phyloP scores from a whole-genome alignment of 1,139 yeast genomes.

The Protomyces inouyei region DNA sequence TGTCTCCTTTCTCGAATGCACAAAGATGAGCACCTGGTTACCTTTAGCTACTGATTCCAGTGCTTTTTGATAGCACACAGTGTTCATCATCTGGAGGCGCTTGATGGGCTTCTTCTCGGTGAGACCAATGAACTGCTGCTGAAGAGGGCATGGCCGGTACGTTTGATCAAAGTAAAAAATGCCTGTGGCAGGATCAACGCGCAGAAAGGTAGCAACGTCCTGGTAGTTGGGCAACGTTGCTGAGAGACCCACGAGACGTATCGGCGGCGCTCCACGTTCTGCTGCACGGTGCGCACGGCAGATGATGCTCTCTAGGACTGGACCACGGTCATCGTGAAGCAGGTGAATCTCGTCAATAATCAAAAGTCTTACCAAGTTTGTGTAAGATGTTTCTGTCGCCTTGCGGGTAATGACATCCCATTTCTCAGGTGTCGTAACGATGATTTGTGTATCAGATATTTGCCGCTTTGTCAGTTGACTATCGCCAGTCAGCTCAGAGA shows the following conservation, averaged over 20 bases:
- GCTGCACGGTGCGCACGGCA: slow-evolving; percentile 60
- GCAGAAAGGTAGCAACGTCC: slow-evolving; percentile 79
- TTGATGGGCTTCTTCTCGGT: slow-evolving; percentile 81
- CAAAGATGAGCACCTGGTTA: slow-evolving; percentile 81
- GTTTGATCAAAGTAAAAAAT: slow-evolving; percentile 75
- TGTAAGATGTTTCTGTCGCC: slow-evolving; percentile 57
- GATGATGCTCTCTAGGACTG: slow-evolving; percentile 83
- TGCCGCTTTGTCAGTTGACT: slow-evolving; percentile 72
- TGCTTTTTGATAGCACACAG: slow-evolving; percentile 81
- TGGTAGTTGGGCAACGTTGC: slow-evolving; percentile 89
- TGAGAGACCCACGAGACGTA: slow-evolving; percentile 78
- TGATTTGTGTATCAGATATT: slow-evolving; percentile 69
- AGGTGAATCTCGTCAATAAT: slow-evolving; percentile 92
- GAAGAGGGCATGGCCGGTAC: slow-evolving; percentile 87
- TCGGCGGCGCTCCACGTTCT: slow-evolving; percentile 46
- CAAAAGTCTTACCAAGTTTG: slow-evolving; percentile 61
- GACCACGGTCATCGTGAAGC: slow-evolving; percentile 92
- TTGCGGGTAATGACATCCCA: slow-evolving; percentile 96
- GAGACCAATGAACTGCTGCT: slow-evolving; percentile 81
- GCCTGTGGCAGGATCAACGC: slow-evolving; percentile 57
- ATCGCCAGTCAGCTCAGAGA: slow-evolving; percentile 89
- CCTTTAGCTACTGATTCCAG: slow-evolving; percentile 55
- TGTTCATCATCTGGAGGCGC: slow-evolving; percentile 76
- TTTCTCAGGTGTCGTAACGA: slow-evolving; percentile 92
- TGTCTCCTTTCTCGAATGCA: slow-evolving; percentile 91